Base-by-base conservation (phyloP, 2,329 filamentous ascomycete species). In the Chrysoporthe austroafricana region DNA sequence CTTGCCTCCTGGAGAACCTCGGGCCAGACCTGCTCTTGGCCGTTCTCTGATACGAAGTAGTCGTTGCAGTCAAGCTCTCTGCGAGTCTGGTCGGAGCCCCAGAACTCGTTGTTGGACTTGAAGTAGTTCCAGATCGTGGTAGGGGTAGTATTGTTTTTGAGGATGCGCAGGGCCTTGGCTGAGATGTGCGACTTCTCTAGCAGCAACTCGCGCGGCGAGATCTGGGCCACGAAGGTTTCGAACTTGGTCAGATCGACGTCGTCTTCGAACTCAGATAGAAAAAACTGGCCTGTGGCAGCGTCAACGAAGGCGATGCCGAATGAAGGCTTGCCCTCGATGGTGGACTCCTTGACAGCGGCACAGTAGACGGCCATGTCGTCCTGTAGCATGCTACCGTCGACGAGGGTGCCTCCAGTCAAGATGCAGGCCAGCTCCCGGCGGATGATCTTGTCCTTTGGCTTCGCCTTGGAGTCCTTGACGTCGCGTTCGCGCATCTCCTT, bases 401-500 rank as follows among this genome's bases (percentile, higher is more conserved):
- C 95, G 1, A 99, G 86, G 0, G 96, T 99, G 43, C 96, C 96
- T 7, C 90, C 90, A 0, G 96, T 99, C 39, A 99, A 84, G 14
- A 99, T 93, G 73, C 93, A 96, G 1, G 94, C 90, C 46, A 99
- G 84, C 78, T 99, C 94, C 76, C 96, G 88, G 59, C 89, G 90
- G 73, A 99, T 99, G 73, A 99, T 90, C 78, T 98, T 97, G 78
- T 97, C 94, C 44, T 90, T 91, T 77, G 94, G 96, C 78, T 86
- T 83, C 1, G 42, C 64, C 74, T 90, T 91, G 60, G 81, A 82
- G 32, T 77, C 80, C 71, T 84, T 82, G 66, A 85, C 86, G 70
- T 91, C 92, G 61, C 95, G 88, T 79, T 99, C 96, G n/a, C 96
- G 91, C 96, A 99, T 98, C 79, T 99, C 95, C 77, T 99, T 99